Percentiles rank a stretch among this genome's conserved stretches.
phyloP scores from a whole-genome alignment of 169 alveolate genomes.

The Perkinsus marinus region DNA sequence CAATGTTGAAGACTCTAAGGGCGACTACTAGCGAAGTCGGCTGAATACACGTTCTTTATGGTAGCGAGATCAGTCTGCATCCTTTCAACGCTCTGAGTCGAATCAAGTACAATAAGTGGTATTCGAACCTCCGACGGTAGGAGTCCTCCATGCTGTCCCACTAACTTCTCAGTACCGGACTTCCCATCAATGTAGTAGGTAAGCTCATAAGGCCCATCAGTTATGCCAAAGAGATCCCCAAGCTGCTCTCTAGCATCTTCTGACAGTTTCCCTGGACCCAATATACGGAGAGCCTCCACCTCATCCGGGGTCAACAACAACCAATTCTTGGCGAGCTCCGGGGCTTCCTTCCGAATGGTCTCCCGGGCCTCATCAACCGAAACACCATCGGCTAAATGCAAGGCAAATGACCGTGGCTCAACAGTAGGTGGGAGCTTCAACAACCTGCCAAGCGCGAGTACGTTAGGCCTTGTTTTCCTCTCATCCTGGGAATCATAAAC shows the following conservation, averaged over 20 bases:
- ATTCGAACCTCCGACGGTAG: background rate
- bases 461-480: background rate
- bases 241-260: background rate
- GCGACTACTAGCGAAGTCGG: background rate
- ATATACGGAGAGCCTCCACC: background rate
- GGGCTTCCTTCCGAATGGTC: background rate
- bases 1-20: background rate
- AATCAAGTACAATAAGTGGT: background rate
- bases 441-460: background rate
- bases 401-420: background rate
- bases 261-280: background rate
- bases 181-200: background rate
- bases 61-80: background rate
- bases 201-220: background rate
- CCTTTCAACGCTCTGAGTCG: background rate
- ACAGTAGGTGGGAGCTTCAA: background rate
- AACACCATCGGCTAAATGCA: background rate
- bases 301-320: background rate
- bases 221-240: background rate
- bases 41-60: background rate
- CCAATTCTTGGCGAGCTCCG: background rate
- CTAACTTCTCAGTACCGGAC: background rate
- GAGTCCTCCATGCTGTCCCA: background rate
- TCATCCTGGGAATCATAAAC: background rate
- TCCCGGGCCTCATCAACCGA: background rate